phyloP scores from a whole-genome alignment of 768 basidiomycete genomes.

The Hydnum rufescens region DNA sequence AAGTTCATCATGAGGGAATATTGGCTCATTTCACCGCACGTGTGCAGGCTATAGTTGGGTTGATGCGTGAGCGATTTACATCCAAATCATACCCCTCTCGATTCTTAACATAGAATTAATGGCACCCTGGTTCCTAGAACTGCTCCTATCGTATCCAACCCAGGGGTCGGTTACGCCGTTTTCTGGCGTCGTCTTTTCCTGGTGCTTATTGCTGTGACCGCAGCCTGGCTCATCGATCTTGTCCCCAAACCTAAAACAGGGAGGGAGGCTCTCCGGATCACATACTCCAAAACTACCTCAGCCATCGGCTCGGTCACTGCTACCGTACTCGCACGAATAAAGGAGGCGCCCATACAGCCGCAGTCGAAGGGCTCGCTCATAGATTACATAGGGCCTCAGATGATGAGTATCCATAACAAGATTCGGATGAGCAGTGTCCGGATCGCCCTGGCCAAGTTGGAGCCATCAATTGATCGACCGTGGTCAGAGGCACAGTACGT shows the following conservation, averaged over 20 bases:
- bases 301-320: constrained; percentile 4
- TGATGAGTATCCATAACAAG: constrained; percentile 3
- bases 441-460: constrained; percentile 1
- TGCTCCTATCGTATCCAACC: not conserved
- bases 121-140: not conserved
- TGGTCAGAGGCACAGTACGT: constrained; percentile 4
- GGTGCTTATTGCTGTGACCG: constrained; percentile 3
- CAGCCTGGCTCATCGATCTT: constrained; percentile 6
- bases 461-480: not conserved
- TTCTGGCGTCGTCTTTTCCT: constrained; percentile 5
- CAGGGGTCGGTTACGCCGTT: not conserved
- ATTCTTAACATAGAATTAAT: too few species aligned
- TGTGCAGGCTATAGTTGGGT: constrained; percentile 4
- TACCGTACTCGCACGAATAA: not conserved
- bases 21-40: too few species aligned
- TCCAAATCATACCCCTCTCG: too few species aligned
- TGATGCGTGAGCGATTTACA: constrained; percentile 2
- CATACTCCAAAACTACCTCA: constrained; percentile 1
- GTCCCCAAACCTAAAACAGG: constrained; percentile 5
- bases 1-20: not conserved
- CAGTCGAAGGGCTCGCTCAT: not conserved
- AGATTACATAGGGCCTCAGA: not conserved
- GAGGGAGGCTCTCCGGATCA: constrained; percentile 2
- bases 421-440: constrained; percentile 3
- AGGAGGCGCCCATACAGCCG: too few species aligned